Percentiles rank a stretch among this genome's conserved stretches.
These are phyloP conservation scores for Paracamarosporium sp. DNA, from an alignment of 2,329 filamentous ascomycete genomes.

Conservation along the genomic window DNA sequence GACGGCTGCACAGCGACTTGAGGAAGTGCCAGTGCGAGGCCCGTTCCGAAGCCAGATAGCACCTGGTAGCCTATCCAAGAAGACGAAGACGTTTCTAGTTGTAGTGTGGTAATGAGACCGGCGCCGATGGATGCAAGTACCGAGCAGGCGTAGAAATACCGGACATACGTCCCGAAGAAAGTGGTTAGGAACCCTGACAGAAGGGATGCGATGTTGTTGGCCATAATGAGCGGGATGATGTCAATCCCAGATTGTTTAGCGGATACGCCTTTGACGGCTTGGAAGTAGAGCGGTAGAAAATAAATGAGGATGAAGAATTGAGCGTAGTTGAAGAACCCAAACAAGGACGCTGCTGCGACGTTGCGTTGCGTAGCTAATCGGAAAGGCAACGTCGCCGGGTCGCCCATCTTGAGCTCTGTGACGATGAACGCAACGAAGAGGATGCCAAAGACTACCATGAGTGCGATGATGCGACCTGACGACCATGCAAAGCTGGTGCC, in stretches of 20 bases:
- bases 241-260: slow-evolving; percentile 3
- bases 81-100: slow-evolving; percentile 35
- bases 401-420: neutral
- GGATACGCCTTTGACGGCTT: slow-evolving; percentile 3
- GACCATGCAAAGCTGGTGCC: slow-evolving; percentile 43
- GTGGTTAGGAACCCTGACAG: neutral
- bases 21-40: slow-evolving; percentile 43
- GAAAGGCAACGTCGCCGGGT: neutral
- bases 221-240: neutral
- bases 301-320: slow-evolving; percentile 14
- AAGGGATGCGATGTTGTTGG: neutral
- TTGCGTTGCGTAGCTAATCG: neutral
- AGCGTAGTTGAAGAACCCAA: slow-evolving; percentile 31
- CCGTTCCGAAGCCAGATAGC: slow-evolving; percentile 49
- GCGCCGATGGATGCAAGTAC: slow-evolving; percentile 37
- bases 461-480: slow-evolving; percentile 50
- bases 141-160: neutral
- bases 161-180: neutral
- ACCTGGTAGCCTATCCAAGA: slow-evolving; percentile 57
- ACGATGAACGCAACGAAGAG: slow-evolving; percentile 45
- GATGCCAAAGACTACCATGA: slow-evolving; percentile 47
- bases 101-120: slow-evolving; percentile 51
- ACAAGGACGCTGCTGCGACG: slow-evolving; percentile 10
- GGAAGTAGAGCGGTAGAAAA: slow-evolving; percentile 15
- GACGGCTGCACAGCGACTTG: slow-evolving; percentile 46